Base-by-base conservation (phyloP, 1,284 basidiomycete genomes). In the Fomitopsis pinicola region DNA sequence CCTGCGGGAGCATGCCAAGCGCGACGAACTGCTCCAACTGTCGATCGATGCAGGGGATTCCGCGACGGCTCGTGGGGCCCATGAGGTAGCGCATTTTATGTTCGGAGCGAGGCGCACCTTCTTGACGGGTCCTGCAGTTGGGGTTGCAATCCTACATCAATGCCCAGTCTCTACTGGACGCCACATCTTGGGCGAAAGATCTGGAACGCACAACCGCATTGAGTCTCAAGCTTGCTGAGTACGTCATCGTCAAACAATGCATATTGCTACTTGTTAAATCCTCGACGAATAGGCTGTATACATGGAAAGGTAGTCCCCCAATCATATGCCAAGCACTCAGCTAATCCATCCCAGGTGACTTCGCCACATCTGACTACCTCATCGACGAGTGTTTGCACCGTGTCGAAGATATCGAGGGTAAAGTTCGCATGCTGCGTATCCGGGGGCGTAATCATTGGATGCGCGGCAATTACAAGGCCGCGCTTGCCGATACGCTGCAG, bases 11-110 rank as follows among this genome's bases (percentile, higher is more conserved):
- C 82, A 87, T 68, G 75, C 81, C 0, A 84, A 83, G 65, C 79
- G 85, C 55, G 83, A 85, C 60, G 84, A 87, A 65, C 68, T 89
- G 26, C 69, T 88, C 30, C 76, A 81, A 59, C 78, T 87, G 28
- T 74, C 88, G 9, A 81, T 87, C 35, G 82, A 88, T 59, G 87
- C 88, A 28, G 88, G 86, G 1, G 85, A 89, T 66, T 83, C 86
- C 46, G 86, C 88, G 2, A 84, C 85, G 77, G 80, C 82, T 15
- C 80, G 86, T 57, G 88, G 88, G 36, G 88, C 88, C 42, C 87
- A 89, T 68, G 88, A 90, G 77, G 87, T 88, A 68, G 53, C 22
- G 35, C 33, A 35, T 28, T 10, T 44, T 48, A 50, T 14, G 15
- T 36, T 10, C 15, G 10, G 6, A 28, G 6, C 15, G 9, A 33